Base-by-base conservation (phyloP, 1,284 basidiomycete genomes). In the Paramarasmius palmivorus region DNA sequence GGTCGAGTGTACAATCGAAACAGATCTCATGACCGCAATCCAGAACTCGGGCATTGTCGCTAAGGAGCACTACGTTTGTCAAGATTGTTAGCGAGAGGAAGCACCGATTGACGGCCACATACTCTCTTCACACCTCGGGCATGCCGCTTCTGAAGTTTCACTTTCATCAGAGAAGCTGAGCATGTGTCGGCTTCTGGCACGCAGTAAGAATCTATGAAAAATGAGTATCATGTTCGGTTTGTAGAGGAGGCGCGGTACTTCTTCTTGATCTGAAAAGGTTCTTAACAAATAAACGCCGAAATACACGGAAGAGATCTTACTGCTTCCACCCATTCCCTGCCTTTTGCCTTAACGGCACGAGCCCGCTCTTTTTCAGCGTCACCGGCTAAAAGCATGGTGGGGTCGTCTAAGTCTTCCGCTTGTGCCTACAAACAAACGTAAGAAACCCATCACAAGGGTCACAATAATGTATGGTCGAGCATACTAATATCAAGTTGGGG, bases 21-120 rank as follows among this genome's bases (percentile, higher is more conserved):
- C 84, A 86, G 6, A 86, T 73, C 57, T 86, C 81, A 56, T 88
- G 83, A 2, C 81, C 78, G 55, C 85, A 87, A 0, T 67, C 64
- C 10, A 87, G 68, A 4, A 87, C 63, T 2, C 79, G 73, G 0
- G 80, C 81, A 55, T 70, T 82, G 53, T 78, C 70, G 22, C 70
- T 69, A 38, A 76, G 63, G 49, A 77, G 75, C 52, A 80, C 79
- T 84, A 44, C 2, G 9, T 23, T 10, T 15, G 25, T 29, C 10
- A 26, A 3, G 14, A 32, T 29, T n/a, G 29, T 12, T 29, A 32
- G 32, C 25, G 25, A 5, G n/a, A 26, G 17, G n/a, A 12, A 14
- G 14, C 32, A 4, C 4, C 14, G 26, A 17, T 34, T 22, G 7
- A 15, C 34, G 51, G 26, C 2, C 2, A 63, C 76, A 46, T 60